phyloP scores from a whole-genome alignment of 2,329 filamentous ascomycete genomes.

The Penicillium sp. region DNA sequence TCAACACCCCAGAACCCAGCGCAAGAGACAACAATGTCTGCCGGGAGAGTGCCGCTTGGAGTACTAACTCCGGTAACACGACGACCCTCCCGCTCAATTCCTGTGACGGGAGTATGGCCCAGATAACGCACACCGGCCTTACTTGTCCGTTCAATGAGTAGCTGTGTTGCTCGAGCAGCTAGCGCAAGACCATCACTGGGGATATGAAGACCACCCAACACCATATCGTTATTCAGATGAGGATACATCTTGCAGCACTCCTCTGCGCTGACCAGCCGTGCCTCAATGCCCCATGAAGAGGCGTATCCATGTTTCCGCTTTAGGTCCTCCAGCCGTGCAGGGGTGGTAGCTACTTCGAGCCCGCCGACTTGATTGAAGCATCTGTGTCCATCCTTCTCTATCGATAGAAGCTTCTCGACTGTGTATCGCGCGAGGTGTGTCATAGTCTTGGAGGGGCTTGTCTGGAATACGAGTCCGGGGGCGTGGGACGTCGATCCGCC shows the following conservation, averaged over 20 bases:
- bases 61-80: conserved; percentile 58
- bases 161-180: conserved; percentile 59
- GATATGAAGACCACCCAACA: conserved; percentile 60
- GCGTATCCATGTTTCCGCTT: conserved; percentile 63
- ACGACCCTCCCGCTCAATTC: conserved; percentile 50
- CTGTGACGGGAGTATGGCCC: conserved; percentile 56
- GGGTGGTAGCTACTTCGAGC: conserved; percentile 61
- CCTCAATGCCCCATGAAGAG: conserved; percentile 59
- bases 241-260: conserved; percentile 57
- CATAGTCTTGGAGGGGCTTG: conserved; percentile 49
- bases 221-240: conserved; percentile 50
- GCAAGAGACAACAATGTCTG: conserved; percentile 62
- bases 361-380: conserved; percentile 64
- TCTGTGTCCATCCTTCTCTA: conserved; percentile 48
- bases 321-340: conserved; percentile 57
- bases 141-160: conserved; percentile 58
- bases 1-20: conserved; percentile 67
- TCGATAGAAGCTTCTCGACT: conserved; percentile 56
- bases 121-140: conserved; percentile 59
- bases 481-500: conserved; percentile 66
- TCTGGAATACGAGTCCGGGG: conserved; percentile 64
- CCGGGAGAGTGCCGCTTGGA: conserved; percentile 48
- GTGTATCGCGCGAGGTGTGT: conserved; percentile 60
- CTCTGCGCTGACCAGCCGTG: conserved; percentile 50
- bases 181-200: conserved; percentile 61